Evolutionary conservation across 371 early-diverging fungal genomes (phyloP).

Genomic region (Mucor indicus): DNA sequence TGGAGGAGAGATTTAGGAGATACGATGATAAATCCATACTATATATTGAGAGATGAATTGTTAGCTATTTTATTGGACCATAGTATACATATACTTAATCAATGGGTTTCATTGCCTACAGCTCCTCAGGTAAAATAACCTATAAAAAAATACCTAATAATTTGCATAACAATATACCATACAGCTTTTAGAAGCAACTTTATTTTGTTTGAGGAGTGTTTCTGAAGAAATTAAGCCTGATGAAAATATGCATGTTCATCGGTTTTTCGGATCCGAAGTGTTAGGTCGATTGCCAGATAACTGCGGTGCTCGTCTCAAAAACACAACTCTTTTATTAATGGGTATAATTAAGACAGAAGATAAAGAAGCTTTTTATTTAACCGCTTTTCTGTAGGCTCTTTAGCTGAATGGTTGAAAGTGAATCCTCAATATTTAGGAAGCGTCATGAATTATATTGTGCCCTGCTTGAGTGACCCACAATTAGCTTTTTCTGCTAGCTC

Average conservation of each 20-base stretch:
- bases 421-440: conserved; percentile 61
- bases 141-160: neutral
- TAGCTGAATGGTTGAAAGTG: conserved; percentile 70
- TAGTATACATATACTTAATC: conserved; percentile 39
- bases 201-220: conserved; percentile 65
- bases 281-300: conserved; percentile 47
- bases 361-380: too few species aligned
- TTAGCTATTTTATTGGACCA: conserved; percentile 56
- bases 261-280: conserved; percentile 59
- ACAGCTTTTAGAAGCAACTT: conserved; percentile 57
- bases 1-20: conserved; percentile 78
- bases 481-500: conserved; percentile 66
- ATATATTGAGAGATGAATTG: conserved; percentile 65
- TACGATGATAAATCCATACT: conserved; percentile 69
- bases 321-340: conserved; percentile 46
- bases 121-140: conserved; percentile 18
- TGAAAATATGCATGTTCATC: conserved; percentile 51
- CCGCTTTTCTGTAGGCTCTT: conserved; percentile 47
- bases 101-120: conserved; percentile 26
- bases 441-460: conserved; percentile 66
- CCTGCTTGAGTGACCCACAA: conserved; percentile 55
- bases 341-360: conserved; percentile 28
- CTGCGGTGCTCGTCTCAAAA: conserved; percentile 39
- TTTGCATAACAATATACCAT: neutral
- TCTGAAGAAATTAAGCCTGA: conserved; percentile 66